A percentile compares a stretch with the other conserved stretches of the same genome.
Evolutionary conservation across 1,139 yeast genomes (phyloP).

Genomic region (Suhomyces choctaworum): DNA sequence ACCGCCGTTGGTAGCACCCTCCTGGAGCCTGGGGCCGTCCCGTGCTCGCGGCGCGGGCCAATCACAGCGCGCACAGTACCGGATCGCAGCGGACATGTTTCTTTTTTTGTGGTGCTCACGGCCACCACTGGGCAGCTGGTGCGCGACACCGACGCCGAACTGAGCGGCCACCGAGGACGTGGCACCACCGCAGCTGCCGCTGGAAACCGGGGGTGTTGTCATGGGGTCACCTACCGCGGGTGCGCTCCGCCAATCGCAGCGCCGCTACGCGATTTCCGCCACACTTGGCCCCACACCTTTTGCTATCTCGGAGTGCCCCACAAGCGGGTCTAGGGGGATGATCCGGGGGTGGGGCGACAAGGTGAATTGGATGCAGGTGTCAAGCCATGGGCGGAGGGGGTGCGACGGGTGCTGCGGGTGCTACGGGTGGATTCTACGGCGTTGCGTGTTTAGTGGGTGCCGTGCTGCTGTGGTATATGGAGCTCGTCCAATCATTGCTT

Average conservation of each 20-base stretch:
- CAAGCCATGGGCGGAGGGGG: too few species aligned
- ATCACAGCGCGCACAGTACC: constrained; percentile 11
- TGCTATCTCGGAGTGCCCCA: background rate
- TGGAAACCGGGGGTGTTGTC: background rate
- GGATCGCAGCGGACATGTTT: constrained; percentile 13
- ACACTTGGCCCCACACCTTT: background rate
- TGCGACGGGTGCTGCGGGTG: too few species aligned
- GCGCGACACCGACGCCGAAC: background rate
- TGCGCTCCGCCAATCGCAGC: too few species aligned
- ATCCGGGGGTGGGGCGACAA: too few species aligned
- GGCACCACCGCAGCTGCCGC: too few species aligned
- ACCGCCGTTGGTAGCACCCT: constrained; percentile 6
- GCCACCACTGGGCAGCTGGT: background rate
- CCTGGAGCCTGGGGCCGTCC: constrained; percentile 7
- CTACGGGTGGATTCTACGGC: too few species aligned
- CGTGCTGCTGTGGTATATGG: too few species aligned
- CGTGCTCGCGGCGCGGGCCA: constrained; percentile 10
- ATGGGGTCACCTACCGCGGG: background rate
- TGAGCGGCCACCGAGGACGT: too few species aligned
- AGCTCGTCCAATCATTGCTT: too few species aligned
- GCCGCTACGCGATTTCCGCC: background rate
- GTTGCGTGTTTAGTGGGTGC: too few species aligned
- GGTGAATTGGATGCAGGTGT: too few species aligned
- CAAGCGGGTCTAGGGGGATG: background rate
- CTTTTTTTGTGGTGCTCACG: constrained; percentile 10